Percentiles rank a stretch among this genome's conserved stretches.
These are phyloP conservation scores for Cystobasidium slooffiae DNA, from an alignment of 1,284 basidiomycete species.

Conservation along the genomic window DNA sequence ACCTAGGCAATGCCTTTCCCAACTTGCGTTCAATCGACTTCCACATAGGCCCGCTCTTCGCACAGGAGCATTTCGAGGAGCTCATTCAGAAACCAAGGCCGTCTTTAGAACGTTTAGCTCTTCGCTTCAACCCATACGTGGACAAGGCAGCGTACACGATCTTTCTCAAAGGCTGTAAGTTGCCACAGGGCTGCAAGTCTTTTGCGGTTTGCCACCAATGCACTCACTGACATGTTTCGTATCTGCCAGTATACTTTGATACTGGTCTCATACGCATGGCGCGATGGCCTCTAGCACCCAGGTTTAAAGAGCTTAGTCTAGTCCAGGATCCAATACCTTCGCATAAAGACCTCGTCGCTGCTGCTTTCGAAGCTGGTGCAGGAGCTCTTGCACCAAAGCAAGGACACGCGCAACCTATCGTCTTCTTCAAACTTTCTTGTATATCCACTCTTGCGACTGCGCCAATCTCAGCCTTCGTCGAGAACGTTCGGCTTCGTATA, in stretches of 20 bases:
- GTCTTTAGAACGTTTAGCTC: slow-evolving; percentile 44
- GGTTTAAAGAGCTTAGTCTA: slow-evolving; percentile 51
- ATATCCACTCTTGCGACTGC: slow-evolving; percentile 47
- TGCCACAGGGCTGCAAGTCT: slow-evolving; percentile 1
- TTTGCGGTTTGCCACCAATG: not conserved
- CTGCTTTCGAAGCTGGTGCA: slow-evolving; percentile 35
- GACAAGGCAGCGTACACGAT: slow-evolving; percentile 49
- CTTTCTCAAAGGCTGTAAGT: slow-evolving; percentile 49
- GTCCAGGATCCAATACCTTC: slow-evolving; percentile 15
- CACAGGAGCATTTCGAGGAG: slow-evolving; percentile 50
- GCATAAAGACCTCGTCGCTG: slow-evolving; percentile 30
- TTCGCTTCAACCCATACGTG: slow-evolving; percentile 54
- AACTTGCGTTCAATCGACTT: slow-evolving; percentile 36
- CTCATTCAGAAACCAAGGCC: slow-evolving; percentile 44
- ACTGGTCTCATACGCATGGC: not conserved
- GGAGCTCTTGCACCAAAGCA: not conserved
- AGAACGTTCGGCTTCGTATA: slow-evolving; percentile 48
- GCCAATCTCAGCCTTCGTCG: slow-evolving; percentile 45
- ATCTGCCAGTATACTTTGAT: slow-evolving; percentile 35
- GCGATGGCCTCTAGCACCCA: slow-evolving; percentile 40
- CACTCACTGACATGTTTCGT: not conserved
- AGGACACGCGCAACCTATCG: slow-evolving; percentile 31
- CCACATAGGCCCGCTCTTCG: slow-evolving; percentile 49
- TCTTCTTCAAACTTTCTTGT: slow-evolving; percentile 51
- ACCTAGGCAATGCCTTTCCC: slow-evolving; percentile 46